A percentile compares a stretch with the other conserved stretches of the same genome.
These are phyloP conservation scores for Trametes cubensis DNA, from an alignment of 768 basidiomycete genomes.

Conservation along the genomic window DNA sequence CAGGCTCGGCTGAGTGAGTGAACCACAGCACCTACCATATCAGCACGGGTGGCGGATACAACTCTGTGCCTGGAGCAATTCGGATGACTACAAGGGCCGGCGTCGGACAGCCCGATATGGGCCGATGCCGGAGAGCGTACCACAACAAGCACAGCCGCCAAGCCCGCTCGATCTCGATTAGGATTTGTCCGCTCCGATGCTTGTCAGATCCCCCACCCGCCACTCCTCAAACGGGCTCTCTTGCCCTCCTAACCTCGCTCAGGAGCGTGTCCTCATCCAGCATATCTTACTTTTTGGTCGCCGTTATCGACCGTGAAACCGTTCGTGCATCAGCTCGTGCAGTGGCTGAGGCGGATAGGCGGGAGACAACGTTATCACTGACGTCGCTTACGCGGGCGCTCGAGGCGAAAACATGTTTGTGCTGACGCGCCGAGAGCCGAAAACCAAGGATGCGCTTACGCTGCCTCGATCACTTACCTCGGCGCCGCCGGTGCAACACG, in stretches of 20 bases:
- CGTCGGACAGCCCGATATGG: neutral
- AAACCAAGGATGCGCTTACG: constrained; percentile 9
- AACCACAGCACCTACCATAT: constrained; percentile 15
- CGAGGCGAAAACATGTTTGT: neutral
- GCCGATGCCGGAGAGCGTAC: constrained; percentile 4
- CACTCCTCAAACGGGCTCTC: neutral
- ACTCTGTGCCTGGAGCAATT: neutral
- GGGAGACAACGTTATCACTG: neutral
- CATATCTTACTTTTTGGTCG: neutral
- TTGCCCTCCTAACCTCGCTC: neutral
- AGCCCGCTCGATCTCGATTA: neutral
- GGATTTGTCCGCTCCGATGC: constrained; percentile 12
- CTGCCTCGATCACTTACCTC: constrained; percentile 13
- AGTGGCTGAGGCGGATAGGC: neutral
- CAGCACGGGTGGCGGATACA: neutral
- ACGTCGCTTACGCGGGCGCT: constrained; percentile 7
- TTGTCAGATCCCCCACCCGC: constrained; percentile 2
- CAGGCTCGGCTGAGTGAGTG: too few relatives aligned
- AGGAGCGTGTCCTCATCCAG: neutral
- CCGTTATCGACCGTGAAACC: neutral
- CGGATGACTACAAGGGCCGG: constrained; percentile 3
- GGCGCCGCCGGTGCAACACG: constrained; percentile 19
- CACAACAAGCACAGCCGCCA: neutral
- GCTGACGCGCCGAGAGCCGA: constrained; percentile 11
- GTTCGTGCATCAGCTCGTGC: neutral